phyloP scores from a whole-genome alignment of 352 stramenopile genomes.

The Pythium periplocum region DNA sequence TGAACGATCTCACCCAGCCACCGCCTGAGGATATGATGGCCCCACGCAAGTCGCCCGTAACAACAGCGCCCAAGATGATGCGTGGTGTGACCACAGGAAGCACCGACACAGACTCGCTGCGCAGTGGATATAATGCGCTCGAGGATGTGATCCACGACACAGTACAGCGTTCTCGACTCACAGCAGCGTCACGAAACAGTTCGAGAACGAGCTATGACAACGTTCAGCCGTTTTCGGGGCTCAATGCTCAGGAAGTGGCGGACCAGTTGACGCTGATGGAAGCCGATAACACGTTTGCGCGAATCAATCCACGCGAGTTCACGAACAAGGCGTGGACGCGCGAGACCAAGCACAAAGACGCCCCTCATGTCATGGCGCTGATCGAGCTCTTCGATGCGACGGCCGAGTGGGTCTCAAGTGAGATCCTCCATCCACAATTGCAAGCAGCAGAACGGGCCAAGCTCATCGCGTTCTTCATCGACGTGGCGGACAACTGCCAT shows the following conservation, averaged over 20 bases:
- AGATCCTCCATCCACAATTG: constrained; percentile 82
- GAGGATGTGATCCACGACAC: constrained; percentile 70
- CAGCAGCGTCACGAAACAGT: constrained; percentile 44
- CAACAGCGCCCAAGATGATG: constrained; percentile 51
- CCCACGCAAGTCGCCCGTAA: constrained; percentile 15
- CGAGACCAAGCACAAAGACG: constrained; percentile 74
- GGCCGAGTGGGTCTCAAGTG: constrained; percentile 83
- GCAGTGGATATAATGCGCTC: constrained; percentile 9
- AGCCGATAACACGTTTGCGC: constrained; percentile 65
- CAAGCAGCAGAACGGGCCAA: constrained; percentile 76
- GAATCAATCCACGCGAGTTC: constrained; percentile 66
- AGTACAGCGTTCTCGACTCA: constrained; percentile 54
- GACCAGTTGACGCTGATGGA: constrained; percentile 83
- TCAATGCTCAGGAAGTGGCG: constrained; percentile 61
- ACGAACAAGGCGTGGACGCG: constrained; percentile 87
- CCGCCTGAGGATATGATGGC: constrained; percentile 1
- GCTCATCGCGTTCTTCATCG: constrained; percentile 82
- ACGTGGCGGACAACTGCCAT: constrained; percentile 74
- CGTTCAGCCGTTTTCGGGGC: constrained; percentile 55
- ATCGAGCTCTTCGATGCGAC: constrained; percentile 86
- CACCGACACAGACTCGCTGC: constrained; percentile 1
- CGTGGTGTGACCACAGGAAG: constrained; percentile 58
- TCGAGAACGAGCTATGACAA: constrained; percentile 76
- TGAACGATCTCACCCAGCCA: no score
- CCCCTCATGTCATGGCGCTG: constrained; percentile 74